Percentiles rank a stretch among this genome's conserved stretches.
Conservation (phyloP, 2,329 filamentous ascomycete genomes). For the Cladosporium sp. region DNA sequence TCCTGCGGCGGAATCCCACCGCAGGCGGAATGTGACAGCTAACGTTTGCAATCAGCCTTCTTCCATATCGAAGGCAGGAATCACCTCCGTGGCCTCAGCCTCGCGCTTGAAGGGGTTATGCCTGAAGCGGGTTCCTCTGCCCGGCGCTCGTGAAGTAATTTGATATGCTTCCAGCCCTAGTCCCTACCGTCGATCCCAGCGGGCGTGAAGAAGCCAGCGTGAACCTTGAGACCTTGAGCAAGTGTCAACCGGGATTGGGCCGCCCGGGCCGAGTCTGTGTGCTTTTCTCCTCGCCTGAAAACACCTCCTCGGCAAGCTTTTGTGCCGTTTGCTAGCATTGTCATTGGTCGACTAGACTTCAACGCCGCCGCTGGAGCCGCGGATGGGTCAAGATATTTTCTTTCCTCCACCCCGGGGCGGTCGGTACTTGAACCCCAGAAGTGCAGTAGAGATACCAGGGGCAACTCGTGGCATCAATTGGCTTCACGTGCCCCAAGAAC, state of each 20-base stretch:
- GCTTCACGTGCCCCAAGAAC: too few species aligned
- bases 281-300: too few species aligned
- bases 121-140: not conserved
- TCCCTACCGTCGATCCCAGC: not conserved
- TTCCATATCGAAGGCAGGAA: too few species aligned
- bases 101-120: not conserved
- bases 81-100: not conserved
- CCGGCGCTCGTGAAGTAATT: not conserved
- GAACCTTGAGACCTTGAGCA: not conserved
- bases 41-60: not conserved
- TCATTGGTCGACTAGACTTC: too few species aligned
- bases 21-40: not conserved
- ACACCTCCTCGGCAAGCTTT: too few species aligned
- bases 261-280: not conserved
- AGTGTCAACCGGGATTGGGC: not conserved
- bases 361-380: too few species aligned
- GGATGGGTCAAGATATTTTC: too few species aligned
- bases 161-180: not conserved
- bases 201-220: constrained; percentile 1
- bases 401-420: too few species aligned
- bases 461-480: too few species aligned
- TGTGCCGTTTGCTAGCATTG: too few species aligned
- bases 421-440: too few species aligned
- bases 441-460: too few species aligned
- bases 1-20: not conserved